Evolutionary conservation across 371 early-diverging fungal species (phyloP).

Genomic region (Umbelopsis sp.): DNA sequence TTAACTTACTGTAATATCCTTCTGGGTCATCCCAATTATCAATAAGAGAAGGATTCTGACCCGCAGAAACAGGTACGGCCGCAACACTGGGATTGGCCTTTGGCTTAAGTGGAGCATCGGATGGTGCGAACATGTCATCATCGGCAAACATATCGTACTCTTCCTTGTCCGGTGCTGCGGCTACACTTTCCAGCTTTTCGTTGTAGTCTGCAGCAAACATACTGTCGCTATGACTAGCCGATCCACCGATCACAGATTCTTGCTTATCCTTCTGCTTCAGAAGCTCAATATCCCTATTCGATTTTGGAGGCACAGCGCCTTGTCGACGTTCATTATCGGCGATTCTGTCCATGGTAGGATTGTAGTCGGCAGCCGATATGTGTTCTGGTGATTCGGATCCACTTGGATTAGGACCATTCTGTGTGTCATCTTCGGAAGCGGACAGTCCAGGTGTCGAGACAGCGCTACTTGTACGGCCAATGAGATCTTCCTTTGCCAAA

Average conservation of each 20-base stretch:
- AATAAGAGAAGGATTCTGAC: constrained; percentile 59
- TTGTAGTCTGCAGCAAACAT: constrained; percentile 69
- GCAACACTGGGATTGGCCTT: constrained; percentile 21
- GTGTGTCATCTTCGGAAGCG: constrained; percentile 2
- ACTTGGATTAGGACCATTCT: background rate
- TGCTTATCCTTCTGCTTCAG: constrained; percentile 58
- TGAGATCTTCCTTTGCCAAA: constrained; percentile 16
- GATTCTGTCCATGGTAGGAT: constrained; percentile 61
- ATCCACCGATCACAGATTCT: constrained; percentile 40
- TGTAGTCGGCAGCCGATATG: constrained; percentile 78
- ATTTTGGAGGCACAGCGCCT: constrained; percentile 25
- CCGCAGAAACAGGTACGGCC: constrained; percentile 30
- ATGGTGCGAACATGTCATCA: constrained; percentile 57
- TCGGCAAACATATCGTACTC: constrained; percentile 84
- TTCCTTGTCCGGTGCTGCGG: constrained; percentile 25
- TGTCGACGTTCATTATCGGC: constrained; percentile 41
- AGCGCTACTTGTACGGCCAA: constrained; percentile 26
- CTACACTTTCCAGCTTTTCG: constrained; percentile 41
- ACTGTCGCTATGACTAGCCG: constrained; percentile 50
- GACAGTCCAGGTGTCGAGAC: constrained; percentile 4
- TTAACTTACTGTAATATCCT: constrained; percentile 89
- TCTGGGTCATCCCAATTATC: constrained; percentile 97
- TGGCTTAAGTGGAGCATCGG: constrained; percentile 10
- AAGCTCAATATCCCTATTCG: constrained; percentile 51
- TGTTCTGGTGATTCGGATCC: constrained; percentile 48